Evolutionary conservation across 129 eudicot genomes (phyloP), one percentile per base, ranked within the genome.

Genomic region (Solidago caesia): DNA sequence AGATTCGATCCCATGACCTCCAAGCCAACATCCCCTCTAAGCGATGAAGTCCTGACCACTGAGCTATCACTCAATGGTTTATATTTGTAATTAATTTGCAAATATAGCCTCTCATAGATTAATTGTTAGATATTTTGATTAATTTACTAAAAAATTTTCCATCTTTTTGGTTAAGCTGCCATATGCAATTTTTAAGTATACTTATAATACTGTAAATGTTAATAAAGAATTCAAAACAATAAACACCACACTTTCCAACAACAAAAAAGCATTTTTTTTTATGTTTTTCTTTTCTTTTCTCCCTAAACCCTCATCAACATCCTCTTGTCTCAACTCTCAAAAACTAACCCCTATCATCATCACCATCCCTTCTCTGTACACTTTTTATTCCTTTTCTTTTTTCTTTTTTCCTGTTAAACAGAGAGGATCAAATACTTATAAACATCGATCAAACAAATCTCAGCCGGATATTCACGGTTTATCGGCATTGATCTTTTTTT

Each of bases 291-390:
- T 44, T 39, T 26, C 7, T 13, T 7, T n/a, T 66, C 45, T 45
- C 67, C 53, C 55, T 55, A 53, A 75, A 76, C 47, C 66, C 44
- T 58, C 43, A 61, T 8, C 45, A 47, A 29, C 60, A 7, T 49
- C 60, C 45, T 29, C 58, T 7, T 53, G 64, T 53, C 45, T 53
- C 11, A 16, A 51, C 52, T 13, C 14, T 68, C 16, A 16, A 56
- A 56, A 44, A 66, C 49, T 53, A 33, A 33, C 61, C 72, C 59
- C 46, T 55, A 8, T 65, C 71, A 67, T 15, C 39, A 33, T 3
- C 57, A 48, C 4, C 51, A 29, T 60, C 67, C 73, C 74, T 10
- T 33, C 60, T 79, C 73, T 79, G 44, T 66, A 79, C 83, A 79
- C 4, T 47, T 71, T 33, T 45, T 79, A 48, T 77, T 77, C 42